A percentile compares a stretch with the other conserved stretches of the same genome.
Evolutionary conservation across 1,284 basidiomycete genomes (phyloP).

Genomic region (Neonothopanus nambi): DNA sequence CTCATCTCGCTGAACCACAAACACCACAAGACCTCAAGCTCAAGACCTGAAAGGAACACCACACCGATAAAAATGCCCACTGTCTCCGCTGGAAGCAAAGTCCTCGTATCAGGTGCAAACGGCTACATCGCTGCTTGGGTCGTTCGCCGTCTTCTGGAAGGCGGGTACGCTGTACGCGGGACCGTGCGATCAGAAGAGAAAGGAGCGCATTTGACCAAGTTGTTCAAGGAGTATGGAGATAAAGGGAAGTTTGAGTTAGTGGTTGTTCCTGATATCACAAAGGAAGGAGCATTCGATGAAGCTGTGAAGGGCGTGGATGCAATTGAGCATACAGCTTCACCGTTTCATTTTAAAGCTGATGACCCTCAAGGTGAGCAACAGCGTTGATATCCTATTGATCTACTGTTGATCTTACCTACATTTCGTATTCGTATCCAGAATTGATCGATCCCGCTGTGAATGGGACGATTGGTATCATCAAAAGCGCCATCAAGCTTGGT

Average conservation of each 20-base stretch:
- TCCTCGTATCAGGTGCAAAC: constrained; percentile 41
- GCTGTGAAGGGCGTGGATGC: constrained; percentile 67
- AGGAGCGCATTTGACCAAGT: constrained; percentile 36
- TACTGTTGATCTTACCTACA: neutral
- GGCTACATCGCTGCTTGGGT: constrained; percentile 41
- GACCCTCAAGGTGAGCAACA: constrained; percentile 28
- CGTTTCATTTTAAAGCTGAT: constrained; percentile 36
- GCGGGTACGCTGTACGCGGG: constrained; percentile 39
- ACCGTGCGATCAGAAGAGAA: constrained; percentile 43
- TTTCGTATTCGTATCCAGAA: constrained; percentile 29
- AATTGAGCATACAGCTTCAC: constrained; percentile 60
- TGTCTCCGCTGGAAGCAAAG: constrained; percentile 28
- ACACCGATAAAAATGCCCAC: constrained; percentile 24
- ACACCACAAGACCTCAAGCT: too few relatives aligned
- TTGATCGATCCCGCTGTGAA: constrained; percentile 42
- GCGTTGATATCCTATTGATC: neutral
- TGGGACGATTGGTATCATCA: constrained; percentile 42
- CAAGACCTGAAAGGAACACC: too few relatives aligned
- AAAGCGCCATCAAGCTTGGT: constrained; percentile 33
- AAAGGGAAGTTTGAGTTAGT: constrained; percentile 38
- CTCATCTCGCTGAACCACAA: too few relatives aligned
- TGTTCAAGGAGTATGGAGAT: constrained; percentile 41
- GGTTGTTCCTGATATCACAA: constrained; percentile 47
- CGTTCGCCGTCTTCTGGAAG: constrained; percentile 38
- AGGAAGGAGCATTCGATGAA: constrained; percentile 68